Percentiles rank a stretch among this genome's conserved stretches.
Evolutionary conservation across 345 rosid species (phyloP).

Genomic region (Salix dunnii): DNA sequence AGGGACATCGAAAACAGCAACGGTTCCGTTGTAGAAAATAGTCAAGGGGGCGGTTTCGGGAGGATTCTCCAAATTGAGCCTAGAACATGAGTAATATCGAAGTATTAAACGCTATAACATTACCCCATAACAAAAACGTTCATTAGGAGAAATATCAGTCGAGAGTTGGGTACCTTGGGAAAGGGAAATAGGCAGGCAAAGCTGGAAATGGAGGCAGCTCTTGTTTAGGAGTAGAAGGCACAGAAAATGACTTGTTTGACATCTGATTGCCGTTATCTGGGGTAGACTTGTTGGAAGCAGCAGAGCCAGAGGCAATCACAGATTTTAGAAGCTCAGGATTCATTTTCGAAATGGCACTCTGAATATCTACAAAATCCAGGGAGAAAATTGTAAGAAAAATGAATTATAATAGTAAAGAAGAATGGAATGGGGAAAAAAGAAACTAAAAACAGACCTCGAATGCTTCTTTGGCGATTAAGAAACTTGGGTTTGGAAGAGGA

Average conservation of each 20-base stretch:
- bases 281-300: not conserved
- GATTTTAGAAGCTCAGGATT: conserved; percentile 71
- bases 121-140: too few relatives aligned
- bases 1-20: conserved; percentile 59
- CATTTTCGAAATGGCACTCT: conserved; percentile 78
- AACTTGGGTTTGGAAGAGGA: conserved; percentile 40
- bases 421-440: not conserved
- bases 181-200: conserved; percentile 36
- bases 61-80: conserved; percentile 26
- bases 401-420: not conserved
- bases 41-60: conserved; percentile 65
- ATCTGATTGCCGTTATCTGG: not conserved
- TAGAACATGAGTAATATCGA: not conserved
- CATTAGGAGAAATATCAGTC: too few relatives aligned
- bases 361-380: conserved; percentile 45
- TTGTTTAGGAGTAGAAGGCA: conserved; percentile 51
- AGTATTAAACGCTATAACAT: not conserved
- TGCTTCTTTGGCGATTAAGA: conserved; percentile 62
- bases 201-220: conserved; percentile 28
- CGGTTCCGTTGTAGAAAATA: conserved; percentile 84
- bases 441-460: conserved; percentile 43
- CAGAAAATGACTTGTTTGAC: conserved; percentile 26
- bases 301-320: conserved; percentile 52
- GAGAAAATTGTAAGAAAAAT: not conserved
- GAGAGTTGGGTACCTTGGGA: conserved; percentile 29